phyloP scores from a whole-genome alignment of 495 filamentous ascomycete species.

The Podospora pseudopauciseta region DNA sequence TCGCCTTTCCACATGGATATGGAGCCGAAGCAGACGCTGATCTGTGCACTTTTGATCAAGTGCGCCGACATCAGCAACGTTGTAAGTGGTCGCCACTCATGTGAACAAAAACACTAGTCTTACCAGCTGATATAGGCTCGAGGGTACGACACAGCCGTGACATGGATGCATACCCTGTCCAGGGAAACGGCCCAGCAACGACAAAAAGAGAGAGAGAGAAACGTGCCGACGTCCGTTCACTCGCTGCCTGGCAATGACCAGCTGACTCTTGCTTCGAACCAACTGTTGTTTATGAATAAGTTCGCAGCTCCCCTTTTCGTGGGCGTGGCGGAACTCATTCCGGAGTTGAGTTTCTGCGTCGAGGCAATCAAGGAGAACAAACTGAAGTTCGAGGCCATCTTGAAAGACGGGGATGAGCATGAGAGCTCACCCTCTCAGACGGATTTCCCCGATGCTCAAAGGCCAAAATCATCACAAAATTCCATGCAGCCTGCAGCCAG shows the following conservation, averaged over 20 bases:
- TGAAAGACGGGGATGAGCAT: background rate
- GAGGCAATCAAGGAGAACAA: conserved; percentile 76
- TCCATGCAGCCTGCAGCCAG: conserved; percentile 25
- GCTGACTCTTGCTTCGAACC: conserved; percentile 76
- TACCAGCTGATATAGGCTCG: conserved; percentile 58
- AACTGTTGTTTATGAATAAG: conserved; percentile 93
- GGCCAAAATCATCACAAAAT: conserved; percentile 20
- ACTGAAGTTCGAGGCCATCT: background rate
- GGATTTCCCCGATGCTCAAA: background rate
- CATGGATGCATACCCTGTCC: conserved; percentile 87
- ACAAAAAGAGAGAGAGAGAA: conserved; percentile 81
- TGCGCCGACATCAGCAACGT: conserved; percentile 99
- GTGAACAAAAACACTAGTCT: conserved; percentile 18
- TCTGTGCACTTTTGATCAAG: conserved; percentile 90
- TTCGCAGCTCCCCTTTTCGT: conserved; percentile 91
- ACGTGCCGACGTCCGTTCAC: conserved; percentile 81
- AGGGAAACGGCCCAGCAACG: conserved; percentile 94
- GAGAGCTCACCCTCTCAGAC: background rate
- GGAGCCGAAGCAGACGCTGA: conserved; percentile 59
- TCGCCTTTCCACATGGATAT: conserved; percentile 43
- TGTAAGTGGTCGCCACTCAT: conserved; percentile 46
- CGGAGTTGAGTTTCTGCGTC: conserved; percentile 75
- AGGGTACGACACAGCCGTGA: conserved; percentile 70
- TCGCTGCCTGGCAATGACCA: conserved; percentile 80
- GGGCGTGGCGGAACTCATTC: conserved; percentile 76